Conservation (phyloP, 306 rosid genomes). For the Macrotyloma uniflorum region DNA sequence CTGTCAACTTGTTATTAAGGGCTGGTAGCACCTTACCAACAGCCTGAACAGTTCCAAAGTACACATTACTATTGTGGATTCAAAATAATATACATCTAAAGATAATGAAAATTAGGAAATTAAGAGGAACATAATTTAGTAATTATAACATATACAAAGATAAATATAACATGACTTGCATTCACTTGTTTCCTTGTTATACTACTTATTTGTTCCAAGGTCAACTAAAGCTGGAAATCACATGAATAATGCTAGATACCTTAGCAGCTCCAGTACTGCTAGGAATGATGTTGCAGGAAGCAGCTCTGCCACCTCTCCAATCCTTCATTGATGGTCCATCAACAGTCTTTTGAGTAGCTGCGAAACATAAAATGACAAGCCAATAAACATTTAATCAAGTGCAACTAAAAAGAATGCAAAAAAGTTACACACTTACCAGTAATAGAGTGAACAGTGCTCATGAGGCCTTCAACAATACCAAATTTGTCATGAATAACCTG, state of each 20-base stretch:
- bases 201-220: not conserved
- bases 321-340: slow-evolving; percentile 95
- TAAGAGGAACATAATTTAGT: not conserved
- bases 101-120: not conserved
- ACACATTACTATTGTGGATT: not conserved
- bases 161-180: not conserved
- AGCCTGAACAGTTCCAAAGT: slow-evolving; percentile 57
- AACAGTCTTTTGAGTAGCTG: slow-evolving; percentile 94
- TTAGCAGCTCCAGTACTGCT: slow-evolving; percentile 97
- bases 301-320: slow-evolving; percentile 99
- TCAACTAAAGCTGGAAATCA: not conserved
- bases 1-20: slow-evolving; percentile 85
- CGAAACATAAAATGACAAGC: not conserved
- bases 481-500: slow-evolving; percentile 81
- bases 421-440: slow-evolving; percentile 62
- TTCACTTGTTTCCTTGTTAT: not conserved
- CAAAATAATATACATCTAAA: not conserved
- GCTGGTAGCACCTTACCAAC: slow-evolving; percentile 89
- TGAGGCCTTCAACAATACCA: slow-evolving; percentile 89
- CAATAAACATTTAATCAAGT: not conserved
- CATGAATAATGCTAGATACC: slow-evolving; percentile 42
- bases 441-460: slow-evolving; percentile 88
- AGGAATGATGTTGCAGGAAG: slow-evolving; percentile 92
- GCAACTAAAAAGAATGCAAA: slow-evolving; percentile 7
- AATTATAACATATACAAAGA: not conserved